phyloP scores from a whole-genome alignment of 768 basidiomycete genomes.

The Mycena leptocephala region DNA sequence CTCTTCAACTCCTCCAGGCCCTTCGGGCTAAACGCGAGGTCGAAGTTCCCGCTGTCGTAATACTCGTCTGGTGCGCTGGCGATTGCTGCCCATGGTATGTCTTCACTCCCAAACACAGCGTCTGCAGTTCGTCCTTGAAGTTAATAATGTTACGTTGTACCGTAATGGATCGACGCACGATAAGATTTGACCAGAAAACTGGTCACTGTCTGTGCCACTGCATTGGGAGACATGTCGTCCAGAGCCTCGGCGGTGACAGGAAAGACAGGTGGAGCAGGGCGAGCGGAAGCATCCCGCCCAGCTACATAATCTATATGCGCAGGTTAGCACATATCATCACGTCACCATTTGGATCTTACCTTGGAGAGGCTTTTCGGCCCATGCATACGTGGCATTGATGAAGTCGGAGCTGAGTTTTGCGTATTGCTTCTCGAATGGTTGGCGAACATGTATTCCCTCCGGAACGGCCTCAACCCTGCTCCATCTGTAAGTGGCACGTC shows the following conservation, averaged over 20 bases:
- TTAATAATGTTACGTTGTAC: neutral
- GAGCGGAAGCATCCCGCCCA: neutral
- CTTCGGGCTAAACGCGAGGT: neutral
- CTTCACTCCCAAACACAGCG: conserved; percentile 1
- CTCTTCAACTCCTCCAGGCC: neutral
- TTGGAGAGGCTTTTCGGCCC: conserved; percentile 18
- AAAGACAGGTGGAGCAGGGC: neutral
- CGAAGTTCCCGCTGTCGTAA: neutral
- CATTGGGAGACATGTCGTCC: neutral
- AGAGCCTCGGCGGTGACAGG: neutral
- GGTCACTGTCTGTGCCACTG: neutral
- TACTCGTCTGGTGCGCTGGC: neutral
- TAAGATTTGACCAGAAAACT: conserved; percentile 5
- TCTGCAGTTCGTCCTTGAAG: no score
- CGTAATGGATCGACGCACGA: neutral
- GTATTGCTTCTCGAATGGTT: neutral
- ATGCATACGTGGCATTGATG: neutral
- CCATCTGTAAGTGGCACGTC: neutral
- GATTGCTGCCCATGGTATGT: conserved; percentile 10
- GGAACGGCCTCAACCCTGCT: conserved; percentile 21
- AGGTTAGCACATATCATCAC: neutral
- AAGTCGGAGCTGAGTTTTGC: neutral
- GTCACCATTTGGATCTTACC: neutral
- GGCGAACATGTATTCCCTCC: neutral
- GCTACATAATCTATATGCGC: neutral